These are phyloP conservation scores for Oryza glaberrima DNA, from an alignment of 176 grass and related monocot genomes.

Conservation along the genomic window DNA sequence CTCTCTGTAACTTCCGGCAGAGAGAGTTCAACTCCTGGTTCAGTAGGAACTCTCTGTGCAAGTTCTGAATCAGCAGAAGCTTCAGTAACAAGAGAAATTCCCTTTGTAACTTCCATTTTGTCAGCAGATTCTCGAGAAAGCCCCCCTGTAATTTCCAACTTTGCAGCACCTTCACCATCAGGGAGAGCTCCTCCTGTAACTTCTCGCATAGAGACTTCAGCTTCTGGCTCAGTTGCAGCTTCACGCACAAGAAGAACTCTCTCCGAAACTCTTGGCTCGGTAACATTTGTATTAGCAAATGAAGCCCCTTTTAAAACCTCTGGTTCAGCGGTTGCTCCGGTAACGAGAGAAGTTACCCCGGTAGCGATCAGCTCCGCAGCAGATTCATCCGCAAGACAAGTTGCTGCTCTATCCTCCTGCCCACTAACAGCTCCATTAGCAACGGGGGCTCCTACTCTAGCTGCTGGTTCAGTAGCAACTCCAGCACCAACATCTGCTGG, in stretches of 20 bases:
- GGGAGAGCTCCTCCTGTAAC: neutral
- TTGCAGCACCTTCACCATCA: neutral
- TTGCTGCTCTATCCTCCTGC: neutral
- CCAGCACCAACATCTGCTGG: neutral
- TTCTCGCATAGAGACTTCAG: slow-evolving; percentile 6
- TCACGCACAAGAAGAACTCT: slow-evolving; percentile 1
- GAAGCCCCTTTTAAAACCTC: neutral
- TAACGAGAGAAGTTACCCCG: neutral
- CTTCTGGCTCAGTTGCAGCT: neutral
- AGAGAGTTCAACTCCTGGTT: neutral
- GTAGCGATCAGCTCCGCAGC: neutral
- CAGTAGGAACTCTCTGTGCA: neutral
- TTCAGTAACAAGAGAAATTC: slow-evolving; percentile 27
- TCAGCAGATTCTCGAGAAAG: neutral
- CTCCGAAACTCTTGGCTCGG: neutral
- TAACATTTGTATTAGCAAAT: slow-evolving; percentile 1
- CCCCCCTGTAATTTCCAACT: slow-evolving; percentile 18
- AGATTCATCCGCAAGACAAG: slow-evolving; percentile 15
- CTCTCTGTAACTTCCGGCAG: neutral
- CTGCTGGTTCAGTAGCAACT: neutral
- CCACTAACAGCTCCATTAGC: slow-evolving; percentile 2
- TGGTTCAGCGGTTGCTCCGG: neutral
- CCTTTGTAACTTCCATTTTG: neutral
- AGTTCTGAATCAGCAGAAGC: neutral
- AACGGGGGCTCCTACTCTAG: neutral